Base-by-base conservation (phyloP, 352 stramenopile genomes). In the Pythium brachiatum region DNA sequence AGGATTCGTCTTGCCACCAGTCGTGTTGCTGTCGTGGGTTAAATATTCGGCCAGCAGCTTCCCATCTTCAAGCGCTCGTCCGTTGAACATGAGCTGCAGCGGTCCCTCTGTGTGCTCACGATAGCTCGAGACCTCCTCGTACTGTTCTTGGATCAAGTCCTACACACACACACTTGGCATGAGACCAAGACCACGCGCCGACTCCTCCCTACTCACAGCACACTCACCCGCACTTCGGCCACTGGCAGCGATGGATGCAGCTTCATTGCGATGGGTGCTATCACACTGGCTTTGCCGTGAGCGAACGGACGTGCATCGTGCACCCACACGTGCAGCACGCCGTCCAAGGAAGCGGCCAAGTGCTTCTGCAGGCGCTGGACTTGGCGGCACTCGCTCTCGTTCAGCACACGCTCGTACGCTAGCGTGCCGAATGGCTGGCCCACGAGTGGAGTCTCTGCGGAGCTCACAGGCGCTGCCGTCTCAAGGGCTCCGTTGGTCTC, bases 281-380 rank as follows among this genome's bases (percentile, higher is more conserved):
- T 47, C 9, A 58, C n/a, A 38, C 78, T 84, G 0, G 82, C 73
- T 23, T 68, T 47, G 20, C 72, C 76, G 23, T 87, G 76, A 7
- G 64, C 71, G 36, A 86, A 87, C 1, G 69, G 56, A 7, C 79
- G 68, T 9, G 81, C 79, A 44, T 90, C 81, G 7, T 68, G 75
- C 1, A 90, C 74, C 81, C 79, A 90, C 4, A 90, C 50, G 46
- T 83, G 76, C 32, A 86, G 64, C n/a, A 76, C 51, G 7, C 62
- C 57, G 26, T 79, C 70, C 20, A 89, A 58, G 7, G 56, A 56
- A 3, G 34, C 27, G 7, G 43, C 38, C 38, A 71, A 38, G 7
- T 43, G 57, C 29, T 48, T 46, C 52, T 70, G 36, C 20, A 78
- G 66, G n/a, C 48, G 69, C 39, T 73, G 54, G 2, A 88, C 53